Evolutionary conservation across 2,329 filamentous ascomycete genomes (phyloP).

Genomic region (Talaromyces sp.): DNA sequence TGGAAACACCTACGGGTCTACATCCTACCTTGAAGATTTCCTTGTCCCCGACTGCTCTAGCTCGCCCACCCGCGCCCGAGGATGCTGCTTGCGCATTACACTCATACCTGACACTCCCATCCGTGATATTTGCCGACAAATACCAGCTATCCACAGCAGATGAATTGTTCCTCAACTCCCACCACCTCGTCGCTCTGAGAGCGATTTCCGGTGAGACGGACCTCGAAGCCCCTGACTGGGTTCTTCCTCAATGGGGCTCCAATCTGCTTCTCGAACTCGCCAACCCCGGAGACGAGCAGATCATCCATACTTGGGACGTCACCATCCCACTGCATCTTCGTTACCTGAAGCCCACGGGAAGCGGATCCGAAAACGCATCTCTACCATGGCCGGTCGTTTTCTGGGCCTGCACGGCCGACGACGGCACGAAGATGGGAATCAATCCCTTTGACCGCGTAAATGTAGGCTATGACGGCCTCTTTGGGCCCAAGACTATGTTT

Average conservation of each 20-base stretch:
- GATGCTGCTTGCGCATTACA: constrained; percentile 65
- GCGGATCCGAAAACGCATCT: constrained; percentile 51
- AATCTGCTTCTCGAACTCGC: constrained; percentile 69
- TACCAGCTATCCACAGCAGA: constrained; percentile 64
- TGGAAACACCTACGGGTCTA: constrained; percentile 69
- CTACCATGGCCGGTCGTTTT: constrained; percentile 80
- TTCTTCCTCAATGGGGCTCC: constrained; percentile 71
- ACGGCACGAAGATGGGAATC: constrained; percentile 58
- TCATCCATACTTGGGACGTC: constrained; percentile 26
- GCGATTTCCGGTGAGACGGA: constrained; percentile 73
- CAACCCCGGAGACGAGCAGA: constrained; percentile 37
- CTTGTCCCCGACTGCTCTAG: constrained; percentile 46
- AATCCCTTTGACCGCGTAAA: constrained; percentile 84
- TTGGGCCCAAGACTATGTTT: constrained; percentile 71
- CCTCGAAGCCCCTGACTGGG: constrained; percentile 84
- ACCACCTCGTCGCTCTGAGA: constrained; percentile 66
- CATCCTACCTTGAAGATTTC: constrained; percentile 73
- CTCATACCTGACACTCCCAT: constrained; percentile 77
- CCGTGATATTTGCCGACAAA: constrained; percentile 74
- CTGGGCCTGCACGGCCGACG: constrained; percentile 71
- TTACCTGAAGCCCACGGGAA: constrained; percentile 62
- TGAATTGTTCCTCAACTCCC: constrained; percentile 69
- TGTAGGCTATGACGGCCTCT: constrained; percentile 80
- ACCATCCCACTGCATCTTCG: constrained; percentile 76
- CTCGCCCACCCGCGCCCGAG: constrained; percentile 42